Base-by-base conservation (phyloP, 495 filamentous ascomycete genomes). In the Hypomontagnella submonticulosa region DNA sequence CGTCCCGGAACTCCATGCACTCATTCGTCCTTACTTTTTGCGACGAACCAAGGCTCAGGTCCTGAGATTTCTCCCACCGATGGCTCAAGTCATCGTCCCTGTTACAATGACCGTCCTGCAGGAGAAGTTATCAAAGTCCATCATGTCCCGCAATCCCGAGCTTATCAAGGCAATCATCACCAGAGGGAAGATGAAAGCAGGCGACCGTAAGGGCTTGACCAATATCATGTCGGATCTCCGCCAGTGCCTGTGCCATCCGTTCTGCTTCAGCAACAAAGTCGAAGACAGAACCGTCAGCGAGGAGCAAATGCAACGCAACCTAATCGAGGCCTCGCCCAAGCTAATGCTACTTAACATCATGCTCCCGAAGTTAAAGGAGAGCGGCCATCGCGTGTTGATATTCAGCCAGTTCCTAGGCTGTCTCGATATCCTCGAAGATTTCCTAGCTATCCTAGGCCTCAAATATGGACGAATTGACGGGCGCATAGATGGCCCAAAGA, bases 141-240 rank as follows among this genome's bases (percentile, higher is more conserved):
- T 99, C 57, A 83, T 99, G 50, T 85, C 90, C 5, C 92, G 93
- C 69, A 97, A 96, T 65, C 88, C 92, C 0, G 83, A 92, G 13
- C 82, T 98, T n/a, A 93, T 99, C 69, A 88, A 88, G 56, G 87
- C 93, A 0, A 91, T 99, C 20, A 90, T 97, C 70, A 82, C 84
- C 1, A 82, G 80, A 23, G 77, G 80, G n/a, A 81, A 85, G 61
- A 76, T 90, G 23, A 90, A 89, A 61, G 78, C 85, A 13, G 77
- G 77, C 2, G 95, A 99, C 54, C 82, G 87, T 1, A 87, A 89
- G 16, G 93, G 87, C 55, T 72, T 99, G 49, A 95, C 87, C 77
- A 99, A 98, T 66, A 97, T 98, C 33, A 79, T 99, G 20, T 92
- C 97, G 86, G 94, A 98, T 73, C 84, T 99, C 10, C 89, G 95